Evolutionary conservation across 1,139 yeast genomes (phyloP).

Genomic region (Blastobotrys niveus): DNA sequence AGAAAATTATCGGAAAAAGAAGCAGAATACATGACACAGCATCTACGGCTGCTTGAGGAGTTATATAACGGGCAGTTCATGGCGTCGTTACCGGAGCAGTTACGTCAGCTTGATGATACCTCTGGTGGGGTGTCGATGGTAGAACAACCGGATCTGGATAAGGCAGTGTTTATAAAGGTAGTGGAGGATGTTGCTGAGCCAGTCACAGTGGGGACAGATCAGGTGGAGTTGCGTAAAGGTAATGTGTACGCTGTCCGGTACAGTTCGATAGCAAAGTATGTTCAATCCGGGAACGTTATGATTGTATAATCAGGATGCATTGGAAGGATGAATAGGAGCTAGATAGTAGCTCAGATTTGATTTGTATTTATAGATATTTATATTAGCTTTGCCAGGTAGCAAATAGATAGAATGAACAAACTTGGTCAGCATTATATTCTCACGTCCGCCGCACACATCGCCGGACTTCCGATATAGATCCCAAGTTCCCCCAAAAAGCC

Average conservation of each 20-base stretch:
- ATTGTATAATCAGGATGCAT: no score
- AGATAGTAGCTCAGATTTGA: no score
- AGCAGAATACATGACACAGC: conserved; percentile 56
- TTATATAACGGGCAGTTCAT: conserved; percentile 67
- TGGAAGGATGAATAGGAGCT: no score
- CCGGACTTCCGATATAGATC: no score
- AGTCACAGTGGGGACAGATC: conserved; percentile 43
- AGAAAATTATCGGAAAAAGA: conserved; percentile 53
- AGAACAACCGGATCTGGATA: conserved; percentile 65
- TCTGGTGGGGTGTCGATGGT: conserved; percentile 76
- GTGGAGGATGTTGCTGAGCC: conserved; percentile 36
- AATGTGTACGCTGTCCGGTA: conserved; percentile 77
- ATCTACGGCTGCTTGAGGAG: conserved; percentile 56
- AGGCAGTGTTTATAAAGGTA: conserved; percentile 71
- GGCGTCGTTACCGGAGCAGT: conserved; percentile 56
- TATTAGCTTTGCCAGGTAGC: no score
- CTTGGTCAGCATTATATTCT: no score
- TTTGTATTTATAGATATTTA: no score
- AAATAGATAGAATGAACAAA: no score
- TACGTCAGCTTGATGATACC: conserved; percentile 71
- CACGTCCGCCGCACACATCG: no score
- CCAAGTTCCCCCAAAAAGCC: no score
- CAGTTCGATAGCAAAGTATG: conserved; percentile 39
- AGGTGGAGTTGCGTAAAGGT: conserved; percentile 54
- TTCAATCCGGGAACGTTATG: conserved; percentile 23